phyloP scores from a whole-genome alignment of 2,329 filamentous ascomycete genomes.

The Monosporascus sp. region DNA sequence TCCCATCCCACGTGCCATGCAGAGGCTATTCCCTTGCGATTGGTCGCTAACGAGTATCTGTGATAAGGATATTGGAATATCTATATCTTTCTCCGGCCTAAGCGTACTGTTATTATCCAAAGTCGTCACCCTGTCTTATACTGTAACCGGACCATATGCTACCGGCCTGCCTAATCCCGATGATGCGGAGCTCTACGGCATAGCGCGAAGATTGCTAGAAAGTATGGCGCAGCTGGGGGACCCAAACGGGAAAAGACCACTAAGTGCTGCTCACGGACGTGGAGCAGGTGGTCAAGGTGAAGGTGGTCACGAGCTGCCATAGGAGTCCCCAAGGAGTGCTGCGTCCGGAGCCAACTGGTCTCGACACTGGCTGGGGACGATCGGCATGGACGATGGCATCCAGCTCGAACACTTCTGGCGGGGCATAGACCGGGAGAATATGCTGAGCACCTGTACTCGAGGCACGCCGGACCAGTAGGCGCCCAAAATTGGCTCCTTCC shows the following conservation, averaged over 20 bases:
- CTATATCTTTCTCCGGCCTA: constrained; percentile 20
- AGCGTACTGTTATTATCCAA: constrained; percentile 13
- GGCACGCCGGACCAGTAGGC: neutral
- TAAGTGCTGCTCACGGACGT: constrained; percentile 9
- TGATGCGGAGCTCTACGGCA: constrained; percentile 3
- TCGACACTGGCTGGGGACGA: neutral
- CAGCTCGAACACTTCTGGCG: constrained; percentile 1
- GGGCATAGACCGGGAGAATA: constrained; percentile 4
- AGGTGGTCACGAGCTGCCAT: neutral
- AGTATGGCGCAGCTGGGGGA: constrained; percentile 11
- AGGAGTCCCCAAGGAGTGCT: neutral
- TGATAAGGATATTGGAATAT: constrained; percentile 19
- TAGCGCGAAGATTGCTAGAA: constrained; percentile 4
- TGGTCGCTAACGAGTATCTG: constrained; percentile 6
- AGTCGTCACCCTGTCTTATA: neutral
- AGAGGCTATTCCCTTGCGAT: constrained; percentile 3
- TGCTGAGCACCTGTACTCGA: constrained; percentile 5
- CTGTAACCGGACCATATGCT: neutral
- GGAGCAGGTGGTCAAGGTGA: constrained; percentile 6
- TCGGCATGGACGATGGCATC: neutral
- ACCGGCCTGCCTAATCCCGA: neutral
- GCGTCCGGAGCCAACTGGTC: no score
- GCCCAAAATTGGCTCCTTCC: neutral
- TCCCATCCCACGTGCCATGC: neutral
- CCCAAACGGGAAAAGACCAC: constrained; percentile 9